Evolutionary conservation across 108 stramenopile genomes (phyloP), one percentile per base, ranked within the genome.

Genomic region (Asterionellopsis glacialis): DNA sequence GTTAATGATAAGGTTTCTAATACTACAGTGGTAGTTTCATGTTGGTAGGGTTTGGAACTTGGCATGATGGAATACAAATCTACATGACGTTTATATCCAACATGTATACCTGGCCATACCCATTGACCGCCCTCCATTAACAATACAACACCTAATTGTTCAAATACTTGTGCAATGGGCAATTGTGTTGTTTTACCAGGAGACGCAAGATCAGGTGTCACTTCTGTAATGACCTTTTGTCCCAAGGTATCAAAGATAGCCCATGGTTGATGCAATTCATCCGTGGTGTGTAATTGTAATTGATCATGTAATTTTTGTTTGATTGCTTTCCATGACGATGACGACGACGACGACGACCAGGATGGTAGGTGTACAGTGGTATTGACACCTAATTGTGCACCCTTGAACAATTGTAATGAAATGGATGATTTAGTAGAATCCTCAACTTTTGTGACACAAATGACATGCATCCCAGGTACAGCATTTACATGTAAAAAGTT

Each of bases 101-200:
- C 60, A 1, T 52, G 50, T 11, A 90, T 77, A 45, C 85, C 88
- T 1, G 85, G 88, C 85, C 85, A 87, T 9, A 79, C 63, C 76
- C 82, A 90, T 41, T 66, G 72, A 11, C 83, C 88, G 6, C 88
- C 85, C 54, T 83, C 50, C 40, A 78, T 58, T 41, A 86, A 18
- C 3, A 86, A 21, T 5, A 83, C 51, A 72, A 85, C 72, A 26
- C 75, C 82, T 50, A 52, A 68, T 19, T 57, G 27, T 49, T 73
- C 41, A 56, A 61, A 33, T 25, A 10, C 21, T 9, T 23, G 44
- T 12, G 56, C 21, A n/a, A n/a, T n/a, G n/a, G n/a, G n/a, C n/a
- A n/a, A n/a, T n/a, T n/a, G n/a, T n/a, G n/a, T n/a, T n/a, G n/a
- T n/a, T n/a, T n/a, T n/a, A n/a, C n/a, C n/a, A n/a, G n/a, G n/a